Percentiles rank a stretch among this genome's conserved stretches.
Evolutionary conservation across 495 filamentous ascomycete genomes (phyloP).

Genomic region (Trichoderma parareesei): DNA sequence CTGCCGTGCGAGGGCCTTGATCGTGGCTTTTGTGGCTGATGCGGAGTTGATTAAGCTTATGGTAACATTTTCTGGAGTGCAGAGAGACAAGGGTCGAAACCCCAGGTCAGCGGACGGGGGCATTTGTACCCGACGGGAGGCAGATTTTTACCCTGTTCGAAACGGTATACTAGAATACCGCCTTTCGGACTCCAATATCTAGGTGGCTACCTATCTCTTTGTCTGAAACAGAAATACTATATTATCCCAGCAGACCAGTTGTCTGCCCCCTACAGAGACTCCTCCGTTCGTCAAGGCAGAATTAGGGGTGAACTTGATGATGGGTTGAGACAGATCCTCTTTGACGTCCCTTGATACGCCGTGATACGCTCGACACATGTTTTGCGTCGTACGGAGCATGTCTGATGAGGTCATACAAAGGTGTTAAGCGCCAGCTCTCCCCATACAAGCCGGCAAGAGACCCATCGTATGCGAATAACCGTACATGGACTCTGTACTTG

Average conservation of each 20-base stretch:
- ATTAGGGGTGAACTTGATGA: not conserved
- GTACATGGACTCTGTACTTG: not conserved
- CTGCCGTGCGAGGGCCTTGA: not conserved
- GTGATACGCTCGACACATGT: not conserved
- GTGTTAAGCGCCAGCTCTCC: not conserved
- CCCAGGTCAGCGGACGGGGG: not conserved
- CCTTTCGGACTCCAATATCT: too few relatives aligned
- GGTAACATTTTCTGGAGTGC: constrained; percentile 7
- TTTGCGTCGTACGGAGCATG: not conserved
- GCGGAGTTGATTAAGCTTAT: constrained; percentile 5
- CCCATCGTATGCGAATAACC: not conserved
- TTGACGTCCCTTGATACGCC: not conserved
- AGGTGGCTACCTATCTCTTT: too few relatives aligned
- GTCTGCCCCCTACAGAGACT: too few relatives aligned
- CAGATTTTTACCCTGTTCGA: not conserved
- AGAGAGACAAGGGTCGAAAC: not conserved
- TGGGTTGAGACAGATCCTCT: not conserved
- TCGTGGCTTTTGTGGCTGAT: not conserved
- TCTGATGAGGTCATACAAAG: not conserved
- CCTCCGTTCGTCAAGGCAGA: too few relatives aligned
- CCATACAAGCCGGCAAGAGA: not conserved
- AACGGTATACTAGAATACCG: too few relatives aligned
- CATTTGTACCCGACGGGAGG: not conserved
- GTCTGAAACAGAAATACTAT: too few relatives aligned
- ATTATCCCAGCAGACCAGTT: too few relatives aligned